Conservation (phyloP, 305 asterid species). For the Caryopteris hybrid region DNA sequence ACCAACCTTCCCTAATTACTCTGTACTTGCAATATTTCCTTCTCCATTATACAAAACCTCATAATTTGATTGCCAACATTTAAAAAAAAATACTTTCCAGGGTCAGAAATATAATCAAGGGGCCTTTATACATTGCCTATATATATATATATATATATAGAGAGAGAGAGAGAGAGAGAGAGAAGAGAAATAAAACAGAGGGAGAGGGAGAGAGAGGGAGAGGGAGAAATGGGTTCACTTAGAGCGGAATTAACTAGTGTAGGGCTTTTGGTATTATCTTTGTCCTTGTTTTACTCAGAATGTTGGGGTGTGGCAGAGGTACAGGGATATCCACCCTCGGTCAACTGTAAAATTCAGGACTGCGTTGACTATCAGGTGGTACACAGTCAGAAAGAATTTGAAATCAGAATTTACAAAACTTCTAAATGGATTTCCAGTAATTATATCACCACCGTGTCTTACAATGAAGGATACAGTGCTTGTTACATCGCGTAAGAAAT, state of each 20-base stretch:
- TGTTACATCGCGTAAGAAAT: background rate
- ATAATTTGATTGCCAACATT: too few relatives aligned
- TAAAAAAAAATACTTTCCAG: too few relatives aligned
- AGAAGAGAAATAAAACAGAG: too few relatives aligned
- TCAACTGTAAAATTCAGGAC: background rate
- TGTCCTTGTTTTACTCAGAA: background rate
- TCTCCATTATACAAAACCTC: too few relatives aligned
- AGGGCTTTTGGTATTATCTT: background rate
- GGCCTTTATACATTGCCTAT: too few relatives aligned
- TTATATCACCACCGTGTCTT: background rate
- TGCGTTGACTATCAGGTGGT: background rate
- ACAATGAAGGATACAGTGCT: background rate
- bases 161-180: too few relatives aligned
- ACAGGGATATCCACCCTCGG: background rate
- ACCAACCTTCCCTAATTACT: too few relatives aligned
- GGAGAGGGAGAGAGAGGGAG: too few relatives aligned
- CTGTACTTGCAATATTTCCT: too few relatives aligned
- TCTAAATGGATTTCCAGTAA: background rate
- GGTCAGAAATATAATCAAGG: too few relatives aligned
- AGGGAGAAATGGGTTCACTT: background rate
- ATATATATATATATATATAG: too few relatives aligned
- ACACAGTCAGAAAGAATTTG: background rate
- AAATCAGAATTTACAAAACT: background rate
- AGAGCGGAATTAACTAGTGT: background rate
- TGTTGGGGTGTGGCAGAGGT: background rate